Conservation (phyloP, 2,329 filamentous ascomycete genomes). For the Emergomyces orientalis region DNA sequence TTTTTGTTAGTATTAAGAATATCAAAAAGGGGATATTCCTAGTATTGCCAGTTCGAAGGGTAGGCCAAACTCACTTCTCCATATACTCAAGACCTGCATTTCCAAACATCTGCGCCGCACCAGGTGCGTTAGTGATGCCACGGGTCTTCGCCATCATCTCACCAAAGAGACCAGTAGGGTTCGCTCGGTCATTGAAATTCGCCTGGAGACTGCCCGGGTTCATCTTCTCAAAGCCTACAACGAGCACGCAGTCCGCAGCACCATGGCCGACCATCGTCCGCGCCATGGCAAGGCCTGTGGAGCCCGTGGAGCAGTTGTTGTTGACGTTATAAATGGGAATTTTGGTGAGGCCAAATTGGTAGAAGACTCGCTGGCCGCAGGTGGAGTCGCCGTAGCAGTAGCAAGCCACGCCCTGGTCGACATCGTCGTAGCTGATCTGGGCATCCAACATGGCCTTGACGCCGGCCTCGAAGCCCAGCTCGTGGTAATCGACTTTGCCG, state of each 20-base stretch:
- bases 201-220: slow-evolving; percentile 75
- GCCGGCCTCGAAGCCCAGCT: slow-evolving; percentile 86
- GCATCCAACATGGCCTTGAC: slow-evolving; percentile 68
- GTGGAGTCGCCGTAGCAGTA: slow-evolving; percentile 97
- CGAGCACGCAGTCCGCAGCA: slow-evolving; percentile 76
- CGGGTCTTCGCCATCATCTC: slow-evolving; percentile 76
- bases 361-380: slow-evolving; percentile 92
- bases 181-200: slow-evolving; percentile 76
- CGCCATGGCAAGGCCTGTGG: slow-evolving; percentile 77
- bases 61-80: slow-evolving; percentile 56
- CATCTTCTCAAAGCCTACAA: slow-evolving; percentile 98
- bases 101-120: slow-evolving; percentile 87
- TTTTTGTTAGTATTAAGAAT: slow-evolving; percentile 8
- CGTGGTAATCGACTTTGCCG: slow-evolving; percentile 87
- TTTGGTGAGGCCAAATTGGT: slow-evolving; percentile 94
- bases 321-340: slow-evolving; percentile 98
- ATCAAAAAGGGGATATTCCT: not conserved
- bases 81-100: slow-evolving; percentile 93
- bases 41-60: slow-evolving; percentile 1
- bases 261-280: slow-evolving; percentile 70
- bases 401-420: slow-evolving; percentile 91
- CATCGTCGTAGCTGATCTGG: slow-evolving; percentile 91
- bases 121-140: slow-evolving; percentile 71
- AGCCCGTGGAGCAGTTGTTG: slow-evolving; percentile 98
- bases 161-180: slow-evolving; percentile 62